Evolutionary conservation across 2,329 filamentous ascomycete genomes (phyloP).

Genomic region (Tolypocladium sp.): DNA sequence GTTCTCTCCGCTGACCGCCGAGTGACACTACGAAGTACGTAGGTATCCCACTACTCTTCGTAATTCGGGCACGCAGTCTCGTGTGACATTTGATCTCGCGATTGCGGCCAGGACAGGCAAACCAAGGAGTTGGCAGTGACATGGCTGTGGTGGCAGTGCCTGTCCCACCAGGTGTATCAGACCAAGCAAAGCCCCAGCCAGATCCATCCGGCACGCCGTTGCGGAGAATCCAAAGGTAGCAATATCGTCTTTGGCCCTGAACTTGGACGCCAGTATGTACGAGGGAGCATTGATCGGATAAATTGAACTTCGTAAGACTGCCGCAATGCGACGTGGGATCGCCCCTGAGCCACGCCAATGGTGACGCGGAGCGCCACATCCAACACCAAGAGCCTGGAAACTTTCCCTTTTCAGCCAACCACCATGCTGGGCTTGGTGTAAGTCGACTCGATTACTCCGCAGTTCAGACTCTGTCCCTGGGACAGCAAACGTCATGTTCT

Average conservation of each 20-base stretch:
- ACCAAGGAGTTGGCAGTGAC: background rate
- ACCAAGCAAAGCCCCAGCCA: background rate
- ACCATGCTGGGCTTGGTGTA: too few relatives aligned
- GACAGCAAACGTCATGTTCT: too few relatives aligned
- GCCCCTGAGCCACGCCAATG: too few relatives aligned
- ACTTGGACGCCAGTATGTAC: background rate
- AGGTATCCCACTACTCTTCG: background rate
- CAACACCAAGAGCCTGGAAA: too few relatives aligned
- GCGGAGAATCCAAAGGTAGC: background rate
- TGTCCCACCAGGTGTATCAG: background rate
- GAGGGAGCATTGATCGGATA: background rate
- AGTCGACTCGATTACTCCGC: too few relatives aligned
- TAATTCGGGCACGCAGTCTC: background rate
- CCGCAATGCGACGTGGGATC: too few relatives aligned
- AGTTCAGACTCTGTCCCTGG: too few relatives aligned
- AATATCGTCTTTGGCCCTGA: background rate
- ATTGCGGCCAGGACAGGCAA: background rate
- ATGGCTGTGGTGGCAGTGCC: background rate
- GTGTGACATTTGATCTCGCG: background rate
- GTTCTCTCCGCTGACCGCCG: background rate
- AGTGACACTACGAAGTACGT: background rate
- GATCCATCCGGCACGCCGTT: background rate
- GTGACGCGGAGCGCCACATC: too few relatives aligned
- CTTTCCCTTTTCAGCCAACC: too few relatives aligned
- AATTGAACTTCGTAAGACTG: too few relatives aligned